Conservation (phyloP, 2,329 filamentous ascomycete species). For the Talaromyces sp. region DNA sequence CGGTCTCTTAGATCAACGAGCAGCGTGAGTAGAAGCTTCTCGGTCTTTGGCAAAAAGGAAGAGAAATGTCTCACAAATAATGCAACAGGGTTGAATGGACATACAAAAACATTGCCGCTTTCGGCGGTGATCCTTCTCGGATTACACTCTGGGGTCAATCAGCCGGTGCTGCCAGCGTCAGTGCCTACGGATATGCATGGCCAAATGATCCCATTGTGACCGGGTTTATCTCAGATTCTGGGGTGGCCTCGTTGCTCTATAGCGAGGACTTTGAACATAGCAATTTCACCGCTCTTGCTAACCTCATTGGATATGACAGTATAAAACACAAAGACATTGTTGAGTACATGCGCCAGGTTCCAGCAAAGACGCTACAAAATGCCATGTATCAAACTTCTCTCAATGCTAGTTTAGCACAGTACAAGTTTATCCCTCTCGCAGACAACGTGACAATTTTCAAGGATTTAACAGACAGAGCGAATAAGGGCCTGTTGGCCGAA, state of each 20-base stretch:
- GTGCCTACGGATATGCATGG: slow-evolving; percentile 15
- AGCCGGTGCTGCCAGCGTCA: slow-evolving; percentile 3
- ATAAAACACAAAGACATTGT: background rate
- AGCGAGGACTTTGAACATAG: slow-evolving; percentile 14
- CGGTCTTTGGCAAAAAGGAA: background rate
- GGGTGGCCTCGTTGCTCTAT: slow-evolving; percentile 2
- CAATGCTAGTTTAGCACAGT: background rate
- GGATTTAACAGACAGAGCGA: background rate
- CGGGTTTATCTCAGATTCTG: slow-evolving; percentile 18
- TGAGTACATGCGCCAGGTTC: background rate
- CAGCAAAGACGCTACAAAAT: background rate
- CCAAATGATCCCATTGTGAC: slow-evolving; percentile 21
- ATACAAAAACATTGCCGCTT: background rate
- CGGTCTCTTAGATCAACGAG: background rate
- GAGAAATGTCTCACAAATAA: background rate
- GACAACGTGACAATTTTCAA: background rate
- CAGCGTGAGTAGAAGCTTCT: background rate
- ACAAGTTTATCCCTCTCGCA: background rate
- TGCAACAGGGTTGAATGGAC: slow-evolving; percentile 2
- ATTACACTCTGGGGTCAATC: slow-evolving; percentile 4
- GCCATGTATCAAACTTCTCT: background rate
- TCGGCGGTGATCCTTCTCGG: background rate
- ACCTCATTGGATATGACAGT: slow-evolving; percentile 19
- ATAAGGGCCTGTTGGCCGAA: background rate
- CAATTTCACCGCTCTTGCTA: slow-evolving; percentile 25